Evolutionary conservation across 495 filamentous ascomycete species (phyloP), one percentile per base, ranked within the genome.

Genomic region (Hypoxylon fuscum): DNA sequence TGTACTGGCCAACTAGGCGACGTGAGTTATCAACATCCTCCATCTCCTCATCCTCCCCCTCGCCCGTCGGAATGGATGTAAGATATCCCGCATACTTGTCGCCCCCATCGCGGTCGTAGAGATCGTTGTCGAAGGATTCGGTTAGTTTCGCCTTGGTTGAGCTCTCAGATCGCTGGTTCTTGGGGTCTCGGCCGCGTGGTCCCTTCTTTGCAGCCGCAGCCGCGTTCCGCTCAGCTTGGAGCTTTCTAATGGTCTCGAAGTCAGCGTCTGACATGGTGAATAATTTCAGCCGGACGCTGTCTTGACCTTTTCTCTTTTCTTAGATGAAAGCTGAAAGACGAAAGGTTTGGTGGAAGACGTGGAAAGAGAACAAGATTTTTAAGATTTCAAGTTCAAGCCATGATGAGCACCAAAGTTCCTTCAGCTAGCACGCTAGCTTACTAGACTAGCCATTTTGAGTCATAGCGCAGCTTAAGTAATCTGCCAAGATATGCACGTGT

Each of bases 71-170:
- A 64, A 99, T 95, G 15, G 92, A 91, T 1, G 84, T 89, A 72
- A 93, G 89, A 75, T 98, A 99, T 54, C 93, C 95, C 18, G 91
- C 87, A 76, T 87, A 99, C 74, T 90, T 96, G 68, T 96, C 88
- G 60, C 73, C 78, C 55, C 85, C 88, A 70, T 90, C 84, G 66
- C 88, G 86, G 49, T 93, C 92, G 83, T 97, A 99, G 32, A 99
- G 85, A 29, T 88, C 87, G 32, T 88, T 97, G 75, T 99, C 95
- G 82, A 96, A 96, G 71, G 84, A 89, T 71, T 98, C 96, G 73
- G 89, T 96, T 66, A 99, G 81, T 76, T 93, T 94, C 74, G 89
- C 92, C 87, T 98, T 98, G 73, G 91, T 94, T 62, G 91, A 93
- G 72, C 80, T 82, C 83, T 96, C 90, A 83, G 87, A 88, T 76